Base-by-base conservation (phyloP, 352 stramenopile species). In the Halophytophthora polymorphica region DNA sequence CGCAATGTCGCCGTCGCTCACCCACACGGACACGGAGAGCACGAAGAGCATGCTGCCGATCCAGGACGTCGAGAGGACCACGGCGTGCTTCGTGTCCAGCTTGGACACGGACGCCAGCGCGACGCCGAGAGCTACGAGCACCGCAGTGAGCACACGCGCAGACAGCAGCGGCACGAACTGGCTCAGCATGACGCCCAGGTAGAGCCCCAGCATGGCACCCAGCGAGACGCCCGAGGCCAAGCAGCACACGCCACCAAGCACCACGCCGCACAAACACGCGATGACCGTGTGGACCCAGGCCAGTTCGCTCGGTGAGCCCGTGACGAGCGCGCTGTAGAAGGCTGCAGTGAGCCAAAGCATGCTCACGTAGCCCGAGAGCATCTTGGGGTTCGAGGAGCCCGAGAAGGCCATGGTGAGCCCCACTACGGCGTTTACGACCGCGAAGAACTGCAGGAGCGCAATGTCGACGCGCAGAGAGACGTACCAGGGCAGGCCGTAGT, bases 401-500 rank as follows among this genome's bases (percentile, higher is more conserved):
- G 66, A 68, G 57, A 90, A 86, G 7, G 66, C 58, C 56, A 92
- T 84, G 31, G 72, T 61, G 21, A 86, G 34, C 6, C 77, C 74
- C 23, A 78, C 35, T 18, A 79, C 37, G 10, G 70, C 71, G 58
- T 90, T 90, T 18, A 90, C 15, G 7, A 77, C 51, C 15, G 81
- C 78, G 19, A 91, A 85, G 14, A 83, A 40, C 21, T 68, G 53
- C 17, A 71, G 46, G 1, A 93, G 56, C 3, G 31, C 64, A 2
- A 55, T 37, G 19, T 87, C 77, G 2, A 91, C 58, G 22, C 56
- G 67, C 22, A 95, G 52, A 19, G 81, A 77, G 13, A 78, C 68
- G 34, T 95, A 95, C 83, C 83, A 95, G 13, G 85, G 77, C 2
- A 95, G 66, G 31, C 85, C 85, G 53, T 88, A 95, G 19, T 83